phyloP scores from a whole-genome alignment of 352 stramenopile species.

The Phytophthora podocarpi region DNA sequence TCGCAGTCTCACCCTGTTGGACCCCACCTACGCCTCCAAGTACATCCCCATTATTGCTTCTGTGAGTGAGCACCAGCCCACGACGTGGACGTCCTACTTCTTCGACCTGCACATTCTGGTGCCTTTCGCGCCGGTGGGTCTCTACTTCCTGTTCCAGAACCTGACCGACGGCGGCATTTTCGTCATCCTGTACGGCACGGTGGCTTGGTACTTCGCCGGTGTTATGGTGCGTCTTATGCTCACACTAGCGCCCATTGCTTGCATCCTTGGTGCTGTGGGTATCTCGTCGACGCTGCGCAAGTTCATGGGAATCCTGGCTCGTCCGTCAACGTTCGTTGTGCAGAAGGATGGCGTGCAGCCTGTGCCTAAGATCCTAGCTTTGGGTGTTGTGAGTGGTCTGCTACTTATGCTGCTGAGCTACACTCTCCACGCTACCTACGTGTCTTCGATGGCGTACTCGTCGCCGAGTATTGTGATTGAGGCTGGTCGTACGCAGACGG shows the following conservation, averaged over 20 bases:
- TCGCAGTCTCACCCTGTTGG: constrained; percentile 89
- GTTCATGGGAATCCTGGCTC: constrained; percentile 73
- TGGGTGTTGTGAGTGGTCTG: constrained; percentile 64
- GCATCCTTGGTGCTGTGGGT: constrained; percentile 88
- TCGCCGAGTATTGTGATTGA: constrained; percentile 94
- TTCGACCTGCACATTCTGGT: constrained; percentile 93
- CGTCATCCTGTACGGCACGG: constrained; percentile 92
- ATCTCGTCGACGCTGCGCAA: constrained; percentile 83
- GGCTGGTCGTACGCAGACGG: constrained; percentile 66
- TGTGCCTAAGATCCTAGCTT: constrained; percentile 59
- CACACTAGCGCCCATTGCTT: constrained; percentile 92
- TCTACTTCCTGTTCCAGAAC: constrained; percentile 92
- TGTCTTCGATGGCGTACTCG: constrained; percentile 91
- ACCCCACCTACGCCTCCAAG: constrained; percentile 93
- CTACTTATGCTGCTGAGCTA: constrained; percentile 87
- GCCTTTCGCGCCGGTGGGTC: constrained; percentile 90
- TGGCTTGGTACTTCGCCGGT: constrained; percentile 93
- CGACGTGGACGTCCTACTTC: constrained; percentile 94
- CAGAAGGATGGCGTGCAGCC: constrained; percentile 64
- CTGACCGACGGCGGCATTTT: constrained; percentile 92
- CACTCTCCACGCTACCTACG: constrained; percentile 88
- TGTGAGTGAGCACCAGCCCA: constrained; percentile 94
- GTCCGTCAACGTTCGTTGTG: constrained; percentile 56
- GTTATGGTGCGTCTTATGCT: constrained; percentile 95
- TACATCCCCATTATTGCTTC: constrained; percentile 96